Percentiles rank a stretch among this genome's conserved stretches.
Evolutionary conservation across 2,329 filamentous ascomycete species (phyloP).

Genomic region (Tolypocladium ovalisporum): DNA sequence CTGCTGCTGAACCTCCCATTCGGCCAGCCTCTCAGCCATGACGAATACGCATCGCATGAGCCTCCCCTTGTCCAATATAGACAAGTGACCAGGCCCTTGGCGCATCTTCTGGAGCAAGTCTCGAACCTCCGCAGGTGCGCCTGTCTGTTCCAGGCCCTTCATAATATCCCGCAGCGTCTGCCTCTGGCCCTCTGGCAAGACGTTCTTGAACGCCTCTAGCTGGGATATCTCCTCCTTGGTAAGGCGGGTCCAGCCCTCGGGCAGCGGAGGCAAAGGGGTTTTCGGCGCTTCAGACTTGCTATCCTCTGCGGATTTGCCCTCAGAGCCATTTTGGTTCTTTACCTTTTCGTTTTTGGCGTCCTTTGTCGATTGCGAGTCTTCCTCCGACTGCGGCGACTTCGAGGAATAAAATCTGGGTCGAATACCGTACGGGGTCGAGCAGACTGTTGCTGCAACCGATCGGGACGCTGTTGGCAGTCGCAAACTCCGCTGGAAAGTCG

Average conservation of each 20-base stretch:
- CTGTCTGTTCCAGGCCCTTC: slow-evolving; percentile 53
- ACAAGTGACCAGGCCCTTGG: slow-evolving; percentile 43
- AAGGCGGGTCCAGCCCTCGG: slow-evolving; percentile 36
- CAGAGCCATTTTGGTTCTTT: slow-evolving; percentile 10
- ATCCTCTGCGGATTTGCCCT: slow-evolving; percentile 7
- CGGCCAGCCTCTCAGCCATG: slow-evolving; percentile 23
- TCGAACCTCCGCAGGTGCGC: slow-evolving; percentile 58
- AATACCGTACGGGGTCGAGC: slow-evolving; percentile 21
- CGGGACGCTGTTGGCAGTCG: slow-evolving; percentile 20
- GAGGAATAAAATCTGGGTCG: slow-evolving; percentile 26
- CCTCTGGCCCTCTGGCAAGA: slow-evolving; percentile 52
- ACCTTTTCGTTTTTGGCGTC: slow-evolving; percentile 5
- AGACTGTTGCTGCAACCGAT: slow-evolving; percentile 22
- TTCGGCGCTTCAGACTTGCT: slow-evolving; percentile 13
- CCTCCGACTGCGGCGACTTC: slow-evolving; percentile 25
- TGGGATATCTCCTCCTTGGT: slow-evolving; percentile 35
- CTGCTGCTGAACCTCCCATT: slow-evolving; percentile 14
- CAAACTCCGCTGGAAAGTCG: slow-evolving; percentile 35
- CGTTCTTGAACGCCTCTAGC: slow-evolving; percentile 49
- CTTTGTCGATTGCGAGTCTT: slow-evolving; percentile 17
- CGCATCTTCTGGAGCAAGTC: slow-evolving; percentile 44
- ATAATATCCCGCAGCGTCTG: slow-evolving; percentile 48
- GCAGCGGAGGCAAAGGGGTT: slow-evolving; percentile 21
- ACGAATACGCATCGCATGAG: slow-evolving; percentile 25
- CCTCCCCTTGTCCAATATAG: slow-evolving; percentile 25